Conservation (phyloP, 2,329 filamentous ascomycete genomes). For the Stenocarpella maydis region DNA sequence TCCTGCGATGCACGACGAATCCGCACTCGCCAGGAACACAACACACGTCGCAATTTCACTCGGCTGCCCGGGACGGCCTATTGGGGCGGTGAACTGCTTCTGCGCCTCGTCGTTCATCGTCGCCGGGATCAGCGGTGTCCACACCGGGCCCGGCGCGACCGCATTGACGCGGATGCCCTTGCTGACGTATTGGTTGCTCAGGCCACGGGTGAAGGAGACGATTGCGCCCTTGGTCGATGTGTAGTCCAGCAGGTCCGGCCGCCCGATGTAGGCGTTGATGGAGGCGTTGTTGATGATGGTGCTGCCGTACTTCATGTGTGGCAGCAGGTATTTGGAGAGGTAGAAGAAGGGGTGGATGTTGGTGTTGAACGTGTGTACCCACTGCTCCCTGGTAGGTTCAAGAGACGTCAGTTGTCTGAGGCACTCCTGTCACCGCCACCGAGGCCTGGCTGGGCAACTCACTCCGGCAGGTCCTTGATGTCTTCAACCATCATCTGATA, state of each 20-base stretch:
- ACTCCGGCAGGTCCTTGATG: constrained; percentile 76
- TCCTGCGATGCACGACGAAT: constrained; percentile 78
- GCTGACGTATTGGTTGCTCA: constrained; percentile 77
- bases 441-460: constrained; percentile 42
- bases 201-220: constrained; percentile 78
- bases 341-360: constrained; percentile 88
- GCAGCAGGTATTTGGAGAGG: constrained; percentile 78
- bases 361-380: constrained; percentile 79
- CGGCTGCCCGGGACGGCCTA: constrained; percentile 81
- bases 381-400: constrained; percentile 68
- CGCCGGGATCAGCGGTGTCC: constrained; percentile 77
- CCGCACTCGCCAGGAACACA: constrained; percentile 79
- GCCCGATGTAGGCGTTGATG: constrained; percentile 84
- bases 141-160: constrained; percentile 80
- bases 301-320: constrained; percentile 76
- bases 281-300: constrained; percentile 88
- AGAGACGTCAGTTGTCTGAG: not conserved
- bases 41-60: constrained; percentile 84
- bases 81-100: constrained; percentile 76
- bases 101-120: constrained; percentile 77
- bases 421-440: too few relatives aligned
- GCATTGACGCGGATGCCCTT: constrained; percentile 81
- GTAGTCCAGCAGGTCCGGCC: constrained; percentile 83
- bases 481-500: constrained; percentile 78
- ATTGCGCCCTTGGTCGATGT: constrained; percentile 83